Base-by-base conservation (phyloP, 345 rosid species). In the Pseudoturritis turrita region DNA sequence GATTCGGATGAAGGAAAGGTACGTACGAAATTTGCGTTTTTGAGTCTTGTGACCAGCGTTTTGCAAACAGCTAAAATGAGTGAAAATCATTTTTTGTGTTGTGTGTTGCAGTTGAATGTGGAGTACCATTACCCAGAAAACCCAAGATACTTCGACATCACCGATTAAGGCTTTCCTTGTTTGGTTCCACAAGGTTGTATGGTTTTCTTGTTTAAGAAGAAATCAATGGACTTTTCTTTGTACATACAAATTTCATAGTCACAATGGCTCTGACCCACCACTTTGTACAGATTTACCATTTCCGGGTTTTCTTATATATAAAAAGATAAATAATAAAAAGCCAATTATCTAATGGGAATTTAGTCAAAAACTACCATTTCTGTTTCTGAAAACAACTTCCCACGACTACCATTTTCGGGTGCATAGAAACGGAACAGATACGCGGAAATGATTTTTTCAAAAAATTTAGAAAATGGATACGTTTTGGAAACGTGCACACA, bases 1-100 rank as follows among this genome's bases (percentile, higher is more conserved):
- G 98, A 94, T 62, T 61, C 89, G 28, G 98, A 94, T 60, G 98
- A 94, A 83, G 96, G 98, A 78, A 91, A 91, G 97, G 98, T 94
- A 88, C 35, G 68, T 49, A 39, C 0, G 15, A 29, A 52, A 64
- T 62, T 64, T 63, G 35, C 41, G 41, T 59, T 23, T n/a, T 26
- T 5, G 51, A 29, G 40, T 44, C 41, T 76, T 63, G n/a, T n/a
- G 39, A 58, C 44, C 35, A 25, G 41, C 56, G 31, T 44, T 53
- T 23, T 10, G 21, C 12, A 26, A 57, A 23, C 2, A 26, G 19
- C n/a, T n/a, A n/a, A n/a, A n/a, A 21, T 23, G 33, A 39, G 6
- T 17, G 26, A 5, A n/a, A 10, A 15, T 29, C 49, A n/a, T 5
- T 50, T n/a, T 29, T 7, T 17, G 14, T 17, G 43, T 73, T 3